Evolutionary conservation across 805 yeast species (phyloP), one percentile per base, ranked within the genome.

Genomic region (Saturnispora kantuleensis): DNA sequence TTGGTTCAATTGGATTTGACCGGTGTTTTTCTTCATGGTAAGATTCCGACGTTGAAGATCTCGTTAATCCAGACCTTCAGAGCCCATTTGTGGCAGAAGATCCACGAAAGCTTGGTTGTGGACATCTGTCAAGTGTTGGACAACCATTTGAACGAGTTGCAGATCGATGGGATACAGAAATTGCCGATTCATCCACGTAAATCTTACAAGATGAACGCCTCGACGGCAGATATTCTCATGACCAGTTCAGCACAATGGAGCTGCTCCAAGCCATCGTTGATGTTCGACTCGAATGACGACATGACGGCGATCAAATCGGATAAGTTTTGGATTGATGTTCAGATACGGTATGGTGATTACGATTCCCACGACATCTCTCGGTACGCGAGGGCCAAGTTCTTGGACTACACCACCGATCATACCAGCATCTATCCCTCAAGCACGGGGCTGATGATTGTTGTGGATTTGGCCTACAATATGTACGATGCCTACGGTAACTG

Each of bases 71-170:
- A 93, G 60, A 87, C 93, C 3, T 93, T 93, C 73, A 73, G 99
- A 46, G 97, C 98, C 0, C 99, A 93, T 68, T 74, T 93, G 56
- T 93, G 99, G 99, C 99, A 93, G 61, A 93, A 94, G 63, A 93
- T 93, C 44, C 99, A 93, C 60, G 99, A 93, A 64, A 82, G 94
- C 63, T 70, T 93, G 40, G 96, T 93, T 3, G 85, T 86, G 59
- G 98, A 93, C 68, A 56, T 93, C 29, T 88, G 96, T 56, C 97
- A 89, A 58, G 90, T 88, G 13, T 66, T 93, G 17, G 98, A 93
- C 61, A 79, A 80, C 41, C 95, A 93, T 60, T 66, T 87, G 59
- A 93, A 86, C 54, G 80, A 79, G 2, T 63, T 93, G 30, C 89
- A 82, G 52, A 81, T 90, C 47, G 96, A 85, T 52, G 70, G 76